Conservation (phyloP, 1,139 yeast genomes). For the Scheffersomyces quercinus region DNA sequence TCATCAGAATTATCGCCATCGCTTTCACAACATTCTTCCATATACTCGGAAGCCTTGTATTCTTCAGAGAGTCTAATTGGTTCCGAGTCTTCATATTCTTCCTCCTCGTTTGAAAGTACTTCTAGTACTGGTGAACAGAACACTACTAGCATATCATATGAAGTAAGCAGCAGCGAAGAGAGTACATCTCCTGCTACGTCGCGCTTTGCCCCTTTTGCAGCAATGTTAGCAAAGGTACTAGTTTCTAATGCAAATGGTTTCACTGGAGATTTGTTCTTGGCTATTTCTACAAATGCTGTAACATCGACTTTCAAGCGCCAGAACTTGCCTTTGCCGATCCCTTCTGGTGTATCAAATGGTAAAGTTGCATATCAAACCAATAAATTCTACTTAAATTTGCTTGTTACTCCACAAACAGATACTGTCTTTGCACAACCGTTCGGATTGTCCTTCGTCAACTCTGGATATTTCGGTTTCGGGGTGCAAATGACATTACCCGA, state of each 20-base stretch:
- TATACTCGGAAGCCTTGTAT: background rate
- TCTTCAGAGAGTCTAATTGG: background rate
- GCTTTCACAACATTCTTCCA: background rate
- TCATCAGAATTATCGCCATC: background rate
- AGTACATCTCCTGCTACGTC: background rate
- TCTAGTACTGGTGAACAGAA: background rate
- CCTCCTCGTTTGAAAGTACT: background rate
- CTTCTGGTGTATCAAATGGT: background rate
- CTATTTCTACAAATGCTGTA: constrained; percentile 7
- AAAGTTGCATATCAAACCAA: constrained; percentile 1
- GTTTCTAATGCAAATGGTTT: constrained; percentile 1
- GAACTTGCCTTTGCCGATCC: constrained; percentile 5
- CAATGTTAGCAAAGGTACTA: background rate
- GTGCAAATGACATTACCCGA: constrained; percentile 5
- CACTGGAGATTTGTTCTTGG: constrained; percentile 8
- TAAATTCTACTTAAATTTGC: constrained; percentile 1
- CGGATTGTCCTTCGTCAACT: constrained; percentile 25
- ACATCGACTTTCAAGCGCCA: constrained; percentile 2
- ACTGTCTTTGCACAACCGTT: constrained; percentile 12
- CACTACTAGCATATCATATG: background rate
- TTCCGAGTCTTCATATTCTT: background rate
- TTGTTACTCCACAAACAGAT: constrained; percentile 4
- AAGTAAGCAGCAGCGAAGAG: background rate
- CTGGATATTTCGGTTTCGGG: constrained; percentile 8
- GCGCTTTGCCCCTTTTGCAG: background rate